These are phyloP conservation scores for Hordeum marinum DNA, from an alignment of 176 grass and related monocot genomes.

Conservation along the genomic window DNA sequence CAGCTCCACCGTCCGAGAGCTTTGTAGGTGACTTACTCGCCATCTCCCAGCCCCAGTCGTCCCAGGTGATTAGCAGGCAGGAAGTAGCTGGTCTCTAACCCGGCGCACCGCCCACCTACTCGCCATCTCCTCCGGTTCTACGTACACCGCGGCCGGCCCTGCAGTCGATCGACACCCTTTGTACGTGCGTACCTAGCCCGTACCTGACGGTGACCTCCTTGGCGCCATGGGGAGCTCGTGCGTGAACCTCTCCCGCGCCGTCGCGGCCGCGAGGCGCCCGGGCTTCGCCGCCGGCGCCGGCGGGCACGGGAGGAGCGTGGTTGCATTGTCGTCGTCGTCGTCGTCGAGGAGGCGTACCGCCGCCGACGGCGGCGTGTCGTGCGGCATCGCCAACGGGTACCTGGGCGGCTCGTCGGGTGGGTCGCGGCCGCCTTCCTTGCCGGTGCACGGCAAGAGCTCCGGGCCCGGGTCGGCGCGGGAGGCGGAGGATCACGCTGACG, in stretches of 20 bases:
- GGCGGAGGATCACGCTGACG: background rate
- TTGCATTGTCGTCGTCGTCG: background rate
- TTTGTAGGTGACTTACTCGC: slow-evolving; percentile 56
- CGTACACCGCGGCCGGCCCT: background rate
- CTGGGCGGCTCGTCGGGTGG: background rate
- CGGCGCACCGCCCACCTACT: slow-evolving; percentile 24
- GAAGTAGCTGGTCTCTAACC: slow-evolving; percentile 9
- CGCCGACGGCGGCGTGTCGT: background rate
- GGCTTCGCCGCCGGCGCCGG: background rate
- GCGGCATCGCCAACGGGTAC: slow-evolving; percentile 10
- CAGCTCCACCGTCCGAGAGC: background rate
- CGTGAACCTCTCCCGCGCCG: slow-evolving; percentile 51
- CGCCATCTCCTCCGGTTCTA: slow-evolving; percentile 14
- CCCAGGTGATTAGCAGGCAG: slow-evolving; percentile 23
- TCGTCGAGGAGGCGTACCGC: background rate
- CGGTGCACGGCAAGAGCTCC: background rate
- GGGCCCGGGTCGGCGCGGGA: background rate
- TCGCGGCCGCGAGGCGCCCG: slow-evolving; percentile 13
- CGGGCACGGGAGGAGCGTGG: background rate
- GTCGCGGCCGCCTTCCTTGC: background rate
- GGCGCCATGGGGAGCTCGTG: slow-evolving; percentile 71
- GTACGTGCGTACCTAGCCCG: slow-evolving; percentile 17
- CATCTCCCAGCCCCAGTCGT: background rate
- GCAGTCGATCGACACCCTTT: background rate
- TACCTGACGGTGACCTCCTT: background rate